These are phyloP conservation scores for Kluyveromyces siamensis DNA, from an alignment of 805 yeast genomes.

Conservation along the genomic window DNA sequence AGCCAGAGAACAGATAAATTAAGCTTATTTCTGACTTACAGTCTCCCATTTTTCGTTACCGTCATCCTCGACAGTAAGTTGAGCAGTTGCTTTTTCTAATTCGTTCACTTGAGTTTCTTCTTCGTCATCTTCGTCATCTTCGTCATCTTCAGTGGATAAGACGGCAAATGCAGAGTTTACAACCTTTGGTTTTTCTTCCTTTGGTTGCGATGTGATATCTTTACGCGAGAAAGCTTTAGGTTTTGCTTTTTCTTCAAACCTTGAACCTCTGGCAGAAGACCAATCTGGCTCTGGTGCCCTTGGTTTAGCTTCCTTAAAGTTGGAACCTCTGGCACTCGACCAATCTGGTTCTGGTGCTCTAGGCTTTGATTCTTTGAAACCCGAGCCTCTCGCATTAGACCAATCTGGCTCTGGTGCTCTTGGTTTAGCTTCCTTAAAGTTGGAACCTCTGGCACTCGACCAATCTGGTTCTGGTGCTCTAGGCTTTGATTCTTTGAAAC, in stretches of 20 bases:
- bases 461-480: constrained; percentile 35
- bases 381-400: constrained; percentile 37
- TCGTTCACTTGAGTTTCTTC: constrained; percentile 12
- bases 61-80: constrained; percentile 30
- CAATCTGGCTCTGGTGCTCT: constrained; percentile 51
- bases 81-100: constrained; percentile 32
- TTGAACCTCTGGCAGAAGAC: constrained; percentile 43
- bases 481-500: constrained; percentile 11
- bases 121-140: constrained; percentile 34
- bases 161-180: constrained; percentile 43
- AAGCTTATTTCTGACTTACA: constrained; percentile 33
- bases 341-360: constrained; percentile 38
- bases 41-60: constrained; percentile 38
- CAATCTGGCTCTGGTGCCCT: constrained; percentile 38
- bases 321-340: constrained; percentile 31
- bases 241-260: constrained; percentile 8
- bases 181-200: constrained; percentile 25
- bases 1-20: neutral
- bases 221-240: constrained; percentile 14
- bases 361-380: constrained; percentile 20
- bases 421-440: constrained; percentile 18
- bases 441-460: constrained; percentile 33
- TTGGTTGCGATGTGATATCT: constrained; percentile 6
- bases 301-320: constrained; percentile 22
- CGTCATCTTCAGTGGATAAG: constrained; percentile 44